Evolutionary conservation across 176 grass and related monocot genomes (phyloP), one percentile per base, ranked within the genome.

Genomic region (Musa itinerans): DNA sequence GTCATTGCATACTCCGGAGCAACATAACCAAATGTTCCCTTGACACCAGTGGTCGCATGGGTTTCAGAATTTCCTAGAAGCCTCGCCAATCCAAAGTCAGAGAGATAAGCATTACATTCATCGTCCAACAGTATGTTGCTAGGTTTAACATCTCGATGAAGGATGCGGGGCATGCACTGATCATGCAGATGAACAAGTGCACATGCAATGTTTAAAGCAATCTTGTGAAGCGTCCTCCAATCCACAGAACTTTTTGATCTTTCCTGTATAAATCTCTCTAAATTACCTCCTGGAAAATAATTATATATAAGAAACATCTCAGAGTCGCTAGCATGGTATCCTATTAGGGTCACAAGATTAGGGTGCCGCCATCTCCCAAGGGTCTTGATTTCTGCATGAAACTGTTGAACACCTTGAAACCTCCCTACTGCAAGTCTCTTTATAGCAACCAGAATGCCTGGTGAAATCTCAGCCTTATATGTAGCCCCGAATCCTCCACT

Each of bases 281-380:
- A 86, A 80, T 96, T 96, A 82, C 93, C 93, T 29, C 89, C 93
- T 1, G 93, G 83, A n/a, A 96, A 79, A 85, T 92, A 96, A 76
- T 96, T 96, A 75, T 96, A 96, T 83, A 96, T 96, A 51, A 96
- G 77, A 85, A 96, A 96, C 89, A 92, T 96, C 76, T 96, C 93
- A 21, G 89, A 80, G 53, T 96, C 85, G 8, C 87, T 78, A 27
- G 92, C 73, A 81, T 96, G 89, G 71, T 74, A 96, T 49, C 93
- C 93, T 74, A 96, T 88, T 63, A 96, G 83, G 52, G 87, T 96
- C 19, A 96, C 93, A 78, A 96, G 88, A 83, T 96, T 96, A 12
- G 85, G 78, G 84, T 96, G 93, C 24, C 74, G 78, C 61, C 85
- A 92, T 63, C 85, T 85, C 49, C 89, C 93, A 76, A 96, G 87